phyloP scores from a whole-genome alignment of 441 rosid species.

The Arabidopsis hybrid region DNA sequence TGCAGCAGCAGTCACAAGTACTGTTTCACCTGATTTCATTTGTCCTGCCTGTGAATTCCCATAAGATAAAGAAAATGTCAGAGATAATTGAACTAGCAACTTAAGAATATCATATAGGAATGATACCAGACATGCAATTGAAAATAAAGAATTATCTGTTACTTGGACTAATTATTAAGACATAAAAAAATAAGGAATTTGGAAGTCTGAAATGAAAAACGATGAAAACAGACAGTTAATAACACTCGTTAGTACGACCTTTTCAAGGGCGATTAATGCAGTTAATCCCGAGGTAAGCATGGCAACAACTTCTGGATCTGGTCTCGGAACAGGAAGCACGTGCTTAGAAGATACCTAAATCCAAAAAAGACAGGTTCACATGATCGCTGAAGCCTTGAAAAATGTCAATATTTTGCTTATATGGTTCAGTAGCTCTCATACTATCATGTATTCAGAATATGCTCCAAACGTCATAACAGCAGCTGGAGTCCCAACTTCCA shows the following conservation, averaged over 20 bases:
- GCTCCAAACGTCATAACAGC: constrained; percentile 92
- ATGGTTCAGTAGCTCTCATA: constrained; percentile 41
- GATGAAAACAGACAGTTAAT: background rate
- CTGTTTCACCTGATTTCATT: constrained; percentile 81
- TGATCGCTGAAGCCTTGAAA: constrained; percentile 2
- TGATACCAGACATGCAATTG: background rate
- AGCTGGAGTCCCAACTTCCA: constrained; percentile 94
- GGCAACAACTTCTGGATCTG: constrained; percentile 97
- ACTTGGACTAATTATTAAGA: background rate
- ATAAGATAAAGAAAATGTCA: constrained; percentile 33
- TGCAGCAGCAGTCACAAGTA: constrained; percentile 98
- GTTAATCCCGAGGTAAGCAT: constrained; percentile 99
- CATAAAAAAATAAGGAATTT: background rate
- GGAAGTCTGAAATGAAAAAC: constrained; percentile 6
- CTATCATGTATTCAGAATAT: constrained; percentile 83
- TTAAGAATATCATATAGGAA: background rate
- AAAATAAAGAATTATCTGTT: background rate
- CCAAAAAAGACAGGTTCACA: constrained; percentile 23
- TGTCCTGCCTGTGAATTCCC: constrained; percentile 71
- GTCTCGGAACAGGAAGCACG: constrained; percentile 89
- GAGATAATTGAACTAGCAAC: constrained; percentile 11
- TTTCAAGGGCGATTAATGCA: constrained; percentile 93
- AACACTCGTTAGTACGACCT: constrained; percentile 51
- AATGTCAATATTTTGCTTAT: constrained; percentile 20
- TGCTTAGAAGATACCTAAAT: constrained; percentile 80